Conservation (phyloP, 768 basidiomycete species). For the Termitomyces sp. region DNA sequence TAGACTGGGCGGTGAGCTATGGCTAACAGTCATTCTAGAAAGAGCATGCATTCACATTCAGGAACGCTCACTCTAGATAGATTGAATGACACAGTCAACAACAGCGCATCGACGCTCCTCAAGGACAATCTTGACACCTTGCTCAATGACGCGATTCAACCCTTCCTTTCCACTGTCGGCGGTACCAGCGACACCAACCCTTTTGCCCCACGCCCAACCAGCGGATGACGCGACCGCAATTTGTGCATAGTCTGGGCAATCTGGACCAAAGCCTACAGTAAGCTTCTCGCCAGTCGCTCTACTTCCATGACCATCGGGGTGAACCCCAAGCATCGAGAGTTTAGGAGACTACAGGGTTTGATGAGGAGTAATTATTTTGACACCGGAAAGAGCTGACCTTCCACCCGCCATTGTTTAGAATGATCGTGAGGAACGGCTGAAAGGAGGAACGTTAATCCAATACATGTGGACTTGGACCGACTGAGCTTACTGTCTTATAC, state of each 20-base stretch:
- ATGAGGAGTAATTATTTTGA: neutral
- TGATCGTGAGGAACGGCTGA: conserved; percentile 67
- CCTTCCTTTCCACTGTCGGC: conserved; percentile 23
- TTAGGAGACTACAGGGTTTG: conserved; percentile 48
- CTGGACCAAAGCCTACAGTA: conserved; percentile 63
- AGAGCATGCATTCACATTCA: neutral
- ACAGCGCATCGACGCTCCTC: conserved; percentile 63
- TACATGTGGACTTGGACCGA: neutral
- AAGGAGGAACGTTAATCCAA: neutral
- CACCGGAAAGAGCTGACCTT: conserved; percentile 32
- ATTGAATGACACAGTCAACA: conserved; percentile 55
- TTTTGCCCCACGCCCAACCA: conserved; percentile 61
- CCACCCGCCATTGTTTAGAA: conserved; percentile 75
- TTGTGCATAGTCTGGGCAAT: conserved; percentile 54
- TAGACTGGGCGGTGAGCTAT: too few species aligned
- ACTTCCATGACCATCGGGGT: conserved; percentile 56
- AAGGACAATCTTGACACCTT: conserved; percentile 54
- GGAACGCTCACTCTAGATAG: conserved; percentile 16
- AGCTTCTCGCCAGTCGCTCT: conserved; percentile 43
- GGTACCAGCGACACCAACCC: conserved; percentile 25
- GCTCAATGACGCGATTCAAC: conserved; percentile 33
- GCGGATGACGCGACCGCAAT: conserved; percentile 68
- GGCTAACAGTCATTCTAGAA: neutral
- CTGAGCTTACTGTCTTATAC: conserved; percentile 55
- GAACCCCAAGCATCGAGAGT: conserved; percentile 60